Base-by-base conservation (phyloP, 345 rosid species). In the Microthlaspi erraticum region DNA sequence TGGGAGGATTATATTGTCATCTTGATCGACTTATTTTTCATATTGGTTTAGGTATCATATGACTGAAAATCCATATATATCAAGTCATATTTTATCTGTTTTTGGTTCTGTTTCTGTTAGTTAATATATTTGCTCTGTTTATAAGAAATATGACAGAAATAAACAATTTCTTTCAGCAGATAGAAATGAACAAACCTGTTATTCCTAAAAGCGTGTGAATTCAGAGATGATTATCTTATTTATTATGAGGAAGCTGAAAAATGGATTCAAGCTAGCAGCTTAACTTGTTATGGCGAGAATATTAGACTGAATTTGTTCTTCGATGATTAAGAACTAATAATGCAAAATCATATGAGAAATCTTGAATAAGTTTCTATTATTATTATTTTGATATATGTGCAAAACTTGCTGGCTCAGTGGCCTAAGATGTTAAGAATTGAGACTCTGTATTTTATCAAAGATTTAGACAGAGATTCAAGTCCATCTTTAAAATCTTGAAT, bases 361-460 rank as follows among this genome's bases (percentile, higher is more conserved):
- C 23, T 20, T 45, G 32, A 45, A 10, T 19, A 20, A 17, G 44
- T 62, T 60, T 63, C 6, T 37, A 56, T 64, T 54, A 44, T 20
- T 0, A 18, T 39, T 18, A 23, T 16, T 55, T 57, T 19, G 16
- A 7, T 23, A 13, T 33, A 13, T 49, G 6, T 57, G 50, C 46
- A 50, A 74, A 49, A 31, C n/a, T 18, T 57, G 8, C 73, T 49
- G 19, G 14, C 51, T 69, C 57, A 79, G 10, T 63, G 54, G 68
- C 69, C 76, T 64, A 82, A 37, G 33, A 38, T 72, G 64, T 80
- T 82, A 36, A 86, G 88, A 66, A 84, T 50, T 9, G 78, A 81
- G 23, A 69, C 87, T 60, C 84, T 81, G 37, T 72, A 69, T 71
- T 83, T 84, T 19, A 84, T 81, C 63, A 77, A 51, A n/a, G 75